phyloP scores from a whole-genome alignment of 108 stramenopile genomes.

The Cyclotella cryptica region DNA sequence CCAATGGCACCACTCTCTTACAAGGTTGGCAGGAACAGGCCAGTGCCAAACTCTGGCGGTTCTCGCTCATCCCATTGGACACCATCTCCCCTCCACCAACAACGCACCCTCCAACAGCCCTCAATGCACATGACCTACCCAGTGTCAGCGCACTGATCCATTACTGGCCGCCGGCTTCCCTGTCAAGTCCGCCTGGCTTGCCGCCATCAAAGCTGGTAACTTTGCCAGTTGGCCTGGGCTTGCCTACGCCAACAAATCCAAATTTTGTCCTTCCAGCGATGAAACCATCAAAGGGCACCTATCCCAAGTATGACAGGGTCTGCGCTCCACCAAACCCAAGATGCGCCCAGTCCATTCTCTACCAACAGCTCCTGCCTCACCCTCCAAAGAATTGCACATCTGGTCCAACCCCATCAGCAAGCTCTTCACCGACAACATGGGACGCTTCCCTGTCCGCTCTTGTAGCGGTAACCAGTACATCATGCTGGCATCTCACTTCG shows the following conservation, averaged over 20 bases:
- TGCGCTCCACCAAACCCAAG: neutral
- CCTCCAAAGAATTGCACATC: neutral
- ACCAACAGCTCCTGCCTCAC: neutral
- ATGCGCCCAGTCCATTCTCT: neutral
- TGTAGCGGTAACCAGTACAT: too few relatives aligned
- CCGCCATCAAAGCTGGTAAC: neutral
- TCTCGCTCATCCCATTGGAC: neutral
- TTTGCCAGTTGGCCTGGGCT: neutral
- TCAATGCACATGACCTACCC: neutral
- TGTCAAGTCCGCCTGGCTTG: slow-evolving; percentile 4
- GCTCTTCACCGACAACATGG: neutral
- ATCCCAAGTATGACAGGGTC: neutral
- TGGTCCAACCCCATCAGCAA: neutral
- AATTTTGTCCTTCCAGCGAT: neutral
- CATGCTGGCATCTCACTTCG: too few relatives aligned
- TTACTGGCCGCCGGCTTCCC: neutral
- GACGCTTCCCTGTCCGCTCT: too few relatives aligned
- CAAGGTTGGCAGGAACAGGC: neutral
- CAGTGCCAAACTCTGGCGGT: neutral
- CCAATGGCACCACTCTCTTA: neutral
- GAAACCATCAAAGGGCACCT: too few relatives aligned
- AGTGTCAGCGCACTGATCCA: neutral
- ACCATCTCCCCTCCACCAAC: neutral
- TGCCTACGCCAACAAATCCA: neutral
- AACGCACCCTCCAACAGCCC: neutral